Evolutionary conservation across 2,329 filamentous ascomycete genomes (phyloP), one percentile per base, ranked within the genome.

Genomic region (Ophiognomonia clavigignenti-juglandacearum): DNA sequence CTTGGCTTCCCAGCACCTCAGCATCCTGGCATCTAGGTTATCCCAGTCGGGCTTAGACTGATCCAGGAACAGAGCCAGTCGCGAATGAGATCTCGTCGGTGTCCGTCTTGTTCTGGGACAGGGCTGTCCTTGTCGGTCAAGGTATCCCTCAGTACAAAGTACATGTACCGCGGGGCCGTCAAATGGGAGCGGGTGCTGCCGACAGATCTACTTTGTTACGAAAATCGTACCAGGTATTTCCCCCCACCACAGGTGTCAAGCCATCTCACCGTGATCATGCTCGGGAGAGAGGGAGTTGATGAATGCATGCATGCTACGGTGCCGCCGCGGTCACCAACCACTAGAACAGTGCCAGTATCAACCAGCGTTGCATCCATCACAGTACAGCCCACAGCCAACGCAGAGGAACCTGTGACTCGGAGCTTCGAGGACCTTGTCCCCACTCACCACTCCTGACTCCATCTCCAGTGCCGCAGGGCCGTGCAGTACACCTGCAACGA

Each of bases 1-100:
- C 31, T 16, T n/a, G 31, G 31, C 16, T 16, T 16, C n/a, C n/a
- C 14, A 16, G 16, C 34, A 36, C 18, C 31, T n/a, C n/a, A 14
- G 29, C 29, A 32, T 35, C 32, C 10, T 16, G 32, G 32, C 32
- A 35, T 7, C 29, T 16, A 10, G 31, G n/a, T 9, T 22, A 22
- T 22, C 35, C 23, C 6, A 16, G 20, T 24, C 14, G 9, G 39
- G 39, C 14, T 14, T 27, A 27, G n/a, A 16, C 36, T 18, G 16
- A 45, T 45, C 35, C 43, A 45, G 43, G 43, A 45, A 45, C 43
- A 26, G 24, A 32, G 22, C 43, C 43, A 39, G 29, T 20, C 36
- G 29, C 10, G 14, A 18, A 18, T 35, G 22, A 31, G 42, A 20
- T 8, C 6, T 18, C 34, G 16, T n/a, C n/a, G n/a, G n/a, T n/a